phyloP scores from a whole-genome alignment of 2,329 filamentous ascomycete genomes.

The Lasiodiplodia citricola region DNA sequence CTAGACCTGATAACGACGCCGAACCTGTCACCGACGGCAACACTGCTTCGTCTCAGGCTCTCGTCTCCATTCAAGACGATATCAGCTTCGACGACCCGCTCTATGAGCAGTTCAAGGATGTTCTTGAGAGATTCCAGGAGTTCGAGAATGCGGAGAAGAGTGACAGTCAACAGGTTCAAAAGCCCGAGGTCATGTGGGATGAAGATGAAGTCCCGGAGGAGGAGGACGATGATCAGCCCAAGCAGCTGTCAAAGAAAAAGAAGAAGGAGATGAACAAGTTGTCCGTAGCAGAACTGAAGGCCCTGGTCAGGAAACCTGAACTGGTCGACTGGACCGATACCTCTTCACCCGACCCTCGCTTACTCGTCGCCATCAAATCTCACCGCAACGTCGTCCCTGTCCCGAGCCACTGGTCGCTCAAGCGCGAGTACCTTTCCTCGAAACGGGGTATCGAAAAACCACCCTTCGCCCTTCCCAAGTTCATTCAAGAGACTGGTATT shows the following conservation, averaged over 20 bases:
- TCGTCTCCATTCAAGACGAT: conserved; percentile 50
- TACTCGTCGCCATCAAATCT: conserved; percentile 93
- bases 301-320: conserved; percentile 86
- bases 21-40: conserved; percentile 37
- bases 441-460: conserved; percentile 97
- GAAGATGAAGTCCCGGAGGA: conserved; percentile 86
- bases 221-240: conserved; percentile 69
- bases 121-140: conserved; percentile 75
- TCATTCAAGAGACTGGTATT: conserved; percentile 97
- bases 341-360: conserved; percentile 83
- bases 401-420: conserved; percentile 91
- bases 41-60: conserved; percentile 38
- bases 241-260: conserved; percentile 91
- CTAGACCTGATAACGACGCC: conserved; percentile 28
- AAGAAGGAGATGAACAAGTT: conserved; percentile 89
- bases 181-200: conserved; percentile 84
- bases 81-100: conserved; percentile 74
- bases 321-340: conserved; percentile 98
- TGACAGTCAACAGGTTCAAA: conserved; percentile 58
- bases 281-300: conserved; percentile 94
- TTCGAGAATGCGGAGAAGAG: conserved; percentile 63
- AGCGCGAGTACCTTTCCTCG: conserved; percentile 95
- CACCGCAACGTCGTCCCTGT: conserved; percentile 96
- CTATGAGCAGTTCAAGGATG: conserved; percentile 80
- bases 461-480: conserved; percentile 89